These are phyloP conservation scores for Antonospora locustae DNA, from an alignment of 371 early-diverging fungal genomes.

Conservation along the genomic window DNA sequence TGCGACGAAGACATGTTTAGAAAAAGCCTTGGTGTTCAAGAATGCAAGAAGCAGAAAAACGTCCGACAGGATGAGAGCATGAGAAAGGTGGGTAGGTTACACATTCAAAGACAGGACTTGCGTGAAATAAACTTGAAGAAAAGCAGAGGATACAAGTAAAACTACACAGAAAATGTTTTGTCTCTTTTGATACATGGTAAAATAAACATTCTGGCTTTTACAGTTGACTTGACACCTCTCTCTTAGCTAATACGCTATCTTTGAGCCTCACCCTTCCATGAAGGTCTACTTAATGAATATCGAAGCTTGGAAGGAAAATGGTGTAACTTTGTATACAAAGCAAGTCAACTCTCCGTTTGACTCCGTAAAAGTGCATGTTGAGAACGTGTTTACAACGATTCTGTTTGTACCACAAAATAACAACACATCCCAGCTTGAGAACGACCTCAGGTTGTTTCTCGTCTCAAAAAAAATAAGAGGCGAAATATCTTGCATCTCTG, in stretches of 20 bases:
- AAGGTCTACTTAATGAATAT: too few species aligned
- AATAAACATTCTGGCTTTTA: background rate
- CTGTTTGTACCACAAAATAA: too few species aligned
- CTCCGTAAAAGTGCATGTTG: too few species aligned
- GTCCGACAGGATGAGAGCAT: slow-evolving; percentile 29
- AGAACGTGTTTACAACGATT: too few species aligned
- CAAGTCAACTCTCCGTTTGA: too few species aligned
- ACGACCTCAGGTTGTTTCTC: too few species aligned
- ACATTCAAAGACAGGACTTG: slow-evolving; percentile 43
- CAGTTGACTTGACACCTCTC: background rate
- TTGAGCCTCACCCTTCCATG: too few species aligned
- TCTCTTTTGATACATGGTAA: background rate
- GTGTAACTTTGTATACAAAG: too few species aligned
- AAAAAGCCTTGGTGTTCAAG: background rate
- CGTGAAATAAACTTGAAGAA: slow-evolving; percentile 33
- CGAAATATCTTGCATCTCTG: too few species aligned
- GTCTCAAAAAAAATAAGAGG: too few species aligned
- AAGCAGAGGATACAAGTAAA: slow-evolving; percentile 3
- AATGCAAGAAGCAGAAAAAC: slow-evolving; percentile 26
- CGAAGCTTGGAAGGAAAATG: too few species aligned
- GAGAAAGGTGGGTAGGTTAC: slow-evolving; percentile 40
- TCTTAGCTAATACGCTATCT: background rate
- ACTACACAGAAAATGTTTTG: background rate
- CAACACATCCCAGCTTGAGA: too few species aligned
- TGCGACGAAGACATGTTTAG: slow-evolving; percentile 29